These are phyloP conservation scores for Colletotrichum siamense DNA, from an alignment of 2,329 filamentous ascomycete genomes.

Conservation along the genomic window DNA sequence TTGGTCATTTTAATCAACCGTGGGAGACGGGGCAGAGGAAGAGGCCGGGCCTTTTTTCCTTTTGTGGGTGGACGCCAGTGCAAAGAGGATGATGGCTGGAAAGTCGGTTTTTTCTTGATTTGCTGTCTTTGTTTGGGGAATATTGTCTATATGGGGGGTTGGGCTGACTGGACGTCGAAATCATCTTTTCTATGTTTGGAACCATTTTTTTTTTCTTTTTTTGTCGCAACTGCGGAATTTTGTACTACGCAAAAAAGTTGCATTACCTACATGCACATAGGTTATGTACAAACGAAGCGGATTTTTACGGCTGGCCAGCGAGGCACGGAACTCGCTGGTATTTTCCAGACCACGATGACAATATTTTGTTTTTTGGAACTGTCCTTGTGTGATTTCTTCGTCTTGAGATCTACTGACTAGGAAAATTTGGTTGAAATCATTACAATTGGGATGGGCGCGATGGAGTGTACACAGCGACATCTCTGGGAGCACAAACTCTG, in stretches of 20 bases:
- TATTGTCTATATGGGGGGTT: neutral
- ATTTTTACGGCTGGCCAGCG: neutral
- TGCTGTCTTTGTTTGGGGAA: neutral
- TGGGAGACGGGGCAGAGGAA: neutral
- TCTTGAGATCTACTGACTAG: neutral
- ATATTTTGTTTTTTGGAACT: neutral
- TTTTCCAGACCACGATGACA: neutral
- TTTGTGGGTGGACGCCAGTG: neutral
- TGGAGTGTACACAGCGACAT: neutral
- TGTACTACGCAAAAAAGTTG: neutral
- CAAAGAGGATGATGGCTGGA: neutral
- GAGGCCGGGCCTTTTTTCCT: slow-evolving; percentile 15
- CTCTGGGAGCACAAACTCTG: neutral
- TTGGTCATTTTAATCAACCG: neutral
- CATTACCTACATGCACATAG: neutral
- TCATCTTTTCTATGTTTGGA: neutral
- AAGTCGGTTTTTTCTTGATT: neutral
- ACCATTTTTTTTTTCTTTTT: neutral
- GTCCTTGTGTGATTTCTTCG: neutral
- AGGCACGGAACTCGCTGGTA: slow-evolving; percentile 1
- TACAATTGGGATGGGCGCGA: neutral
- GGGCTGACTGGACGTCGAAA: neutral
- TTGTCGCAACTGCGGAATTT: neutral
- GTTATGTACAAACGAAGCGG: slow-evolving; percentile 14
- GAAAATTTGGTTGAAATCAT: neutral